Conservation (phyloP, 2,329 filamentous ascomycete species). For the Botrytis elliptica region DNA sequence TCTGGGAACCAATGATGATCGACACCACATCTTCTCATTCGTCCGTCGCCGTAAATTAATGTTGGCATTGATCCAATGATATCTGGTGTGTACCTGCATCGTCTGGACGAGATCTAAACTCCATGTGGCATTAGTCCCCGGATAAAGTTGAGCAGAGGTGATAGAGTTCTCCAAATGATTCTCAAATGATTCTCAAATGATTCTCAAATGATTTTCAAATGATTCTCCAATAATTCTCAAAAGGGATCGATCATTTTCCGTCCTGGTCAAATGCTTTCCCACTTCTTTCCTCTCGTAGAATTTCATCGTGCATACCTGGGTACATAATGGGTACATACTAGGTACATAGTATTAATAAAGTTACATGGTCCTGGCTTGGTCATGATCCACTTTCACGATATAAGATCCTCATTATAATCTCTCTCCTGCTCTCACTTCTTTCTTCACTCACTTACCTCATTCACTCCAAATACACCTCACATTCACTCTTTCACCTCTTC, state of each 20-base stretch:
- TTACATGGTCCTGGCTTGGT: not conserved
- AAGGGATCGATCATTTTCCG: not conserved
- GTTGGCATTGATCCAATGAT: not conserved
- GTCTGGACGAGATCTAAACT: not conserved
- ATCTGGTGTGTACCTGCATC: not conserved
- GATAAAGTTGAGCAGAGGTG: not conserved
- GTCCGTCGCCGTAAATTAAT: not conserved
- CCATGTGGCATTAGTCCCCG: not conserved
- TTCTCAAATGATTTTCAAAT: not conserved
- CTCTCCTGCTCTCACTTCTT: not conserved
- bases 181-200: too few relatives aligned
- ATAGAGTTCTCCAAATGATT: not conserved
- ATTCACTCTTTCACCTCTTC: not conserved
- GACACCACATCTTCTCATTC: not conserved
- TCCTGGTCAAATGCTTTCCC: not conserved
- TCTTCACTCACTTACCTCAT: not conserved
- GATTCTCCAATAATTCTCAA: not conserved
- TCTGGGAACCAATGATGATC: not conserved
- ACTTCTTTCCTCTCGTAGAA: not conserved
- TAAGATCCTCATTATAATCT: conserved; percentile 15
- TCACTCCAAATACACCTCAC: not conserved
- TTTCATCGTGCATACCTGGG: not conserved
- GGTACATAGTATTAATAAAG: not conserved
- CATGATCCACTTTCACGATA: conserved; percentile 4
- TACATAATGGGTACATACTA: too few relatives aligned